These are phyloP conservation scores for Mesostigma viride DNA, from an alignment of 139 green algal species.

Conservation along the genomic window DNA sequence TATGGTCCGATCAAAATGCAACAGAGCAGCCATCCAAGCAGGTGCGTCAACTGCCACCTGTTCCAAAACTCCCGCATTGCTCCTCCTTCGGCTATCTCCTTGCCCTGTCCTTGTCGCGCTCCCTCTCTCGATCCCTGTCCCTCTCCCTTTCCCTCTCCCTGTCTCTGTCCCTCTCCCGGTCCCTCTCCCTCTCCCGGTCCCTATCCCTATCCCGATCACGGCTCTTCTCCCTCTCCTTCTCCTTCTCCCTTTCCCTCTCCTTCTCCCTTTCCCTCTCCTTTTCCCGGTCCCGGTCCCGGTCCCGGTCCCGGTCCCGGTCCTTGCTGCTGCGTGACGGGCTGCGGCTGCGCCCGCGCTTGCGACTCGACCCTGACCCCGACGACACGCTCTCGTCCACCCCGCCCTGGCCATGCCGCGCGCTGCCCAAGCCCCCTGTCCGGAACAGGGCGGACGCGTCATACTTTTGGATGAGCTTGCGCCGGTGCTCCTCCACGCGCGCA, in stretches of 20 bases:
- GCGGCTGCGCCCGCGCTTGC: neutral
- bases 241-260: constrained; percentile 16
- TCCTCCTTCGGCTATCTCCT: too few relatives aligned
- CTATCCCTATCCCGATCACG: constrained; percentile 17
- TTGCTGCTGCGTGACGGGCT: too few relatives aligned
- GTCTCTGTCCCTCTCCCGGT: constrained; percentile 9
- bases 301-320: too few relatives aligned
- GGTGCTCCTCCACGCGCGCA: constrained; percentile 16
- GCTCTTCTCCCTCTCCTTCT: constrained; percentile 14
- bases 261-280: neutral
- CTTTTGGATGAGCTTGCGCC: constrained; percentile 22
- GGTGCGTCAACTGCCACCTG: too few relatives aligned
- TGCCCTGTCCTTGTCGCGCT: too few relatives aligned
- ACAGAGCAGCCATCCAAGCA: too few relatives aligned
- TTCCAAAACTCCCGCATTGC: too few relatives aligned
- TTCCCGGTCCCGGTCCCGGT: too few relatives aligned
- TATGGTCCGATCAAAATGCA: too few relatives aligned
- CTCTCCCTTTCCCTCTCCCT: constrained; percentile 17
- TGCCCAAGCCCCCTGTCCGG: constrained; percentile 12
- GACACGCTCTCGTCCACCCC: neutral
- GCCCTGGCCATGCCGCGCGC: neutral
- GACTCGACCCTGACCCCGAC: neutral
- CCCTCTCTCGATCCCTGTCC: too few relatives aligned
- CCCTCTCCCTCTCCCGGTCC: constrained; percentile 18
- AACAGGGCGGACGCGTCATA: too few relatives aligned